Percentiles rank a stretch among this genome's conserved stretches.
phyloP scores from a whole-genome alignment of 257 asterid species.

The Solanum dulcamara region DNA sequence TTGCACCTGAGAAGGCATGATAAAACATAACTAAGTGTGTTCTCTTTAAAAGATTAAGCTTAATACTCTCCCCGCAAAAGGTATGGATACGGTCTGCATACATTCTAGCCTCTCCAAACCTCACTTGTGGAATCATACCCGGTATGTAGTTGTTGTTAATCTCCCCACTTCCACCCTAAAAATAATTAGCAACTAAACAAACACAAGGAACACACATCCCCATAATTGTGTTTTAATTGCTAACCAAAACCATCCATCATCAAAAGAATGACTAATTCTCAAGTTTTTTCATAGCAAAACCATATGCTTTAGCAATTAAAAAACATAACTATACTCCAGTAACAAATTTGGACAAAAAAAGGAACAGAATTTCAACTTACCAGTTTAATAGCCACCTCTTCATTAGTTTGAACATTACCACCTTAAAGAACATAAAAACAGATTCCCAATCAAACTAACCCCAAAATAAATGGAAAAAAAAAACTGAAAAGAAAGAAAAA shows the following conservation, averaged over 20 bases:
- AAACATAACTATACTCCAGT: not conserved
- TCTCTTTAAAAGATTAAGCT: not conserved
- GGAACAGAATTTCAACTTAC: not conserved
- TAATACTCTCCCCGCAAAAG: not conserved
- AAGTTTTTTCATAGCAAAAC: not conserved
- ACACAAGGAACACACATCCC: not conserved
- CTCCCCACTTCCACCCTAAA: not conserved
- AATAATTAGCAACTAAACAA: not conserved
- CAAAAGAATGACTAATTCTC: not conserved
- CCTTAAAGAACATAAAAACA: slow-evolving; percentile 8
- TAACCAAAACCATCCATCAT: not conserved
- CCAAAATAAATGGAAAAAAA: not conserved
- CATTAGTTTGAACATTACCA: slow-evolving; percentile 58
- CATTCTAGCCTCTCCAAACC: not conserved
- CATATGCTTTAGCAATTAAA: not conserved
- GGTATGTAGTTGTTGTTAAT: not conserved
- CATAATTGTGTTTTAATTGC: not conserved
- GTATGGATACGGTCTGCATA: not conserved
- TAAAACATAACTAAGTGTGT: not conserved
- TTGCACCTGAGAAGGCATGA: not conserved
- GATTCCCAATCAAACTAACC: not conserved
- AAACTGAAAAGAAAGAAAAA: not conserved
- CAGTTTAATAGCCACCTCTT: slow-evolving; percentile 66
- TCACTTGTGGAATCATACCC: not conserved
- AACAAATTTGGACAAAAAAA: not conserved